A percentile compares a stretch with the other conserved stretches of the same genome.
Conservation (phyloP, 148 eudicot species). For the Camellia lanceoleosa region DNA sequence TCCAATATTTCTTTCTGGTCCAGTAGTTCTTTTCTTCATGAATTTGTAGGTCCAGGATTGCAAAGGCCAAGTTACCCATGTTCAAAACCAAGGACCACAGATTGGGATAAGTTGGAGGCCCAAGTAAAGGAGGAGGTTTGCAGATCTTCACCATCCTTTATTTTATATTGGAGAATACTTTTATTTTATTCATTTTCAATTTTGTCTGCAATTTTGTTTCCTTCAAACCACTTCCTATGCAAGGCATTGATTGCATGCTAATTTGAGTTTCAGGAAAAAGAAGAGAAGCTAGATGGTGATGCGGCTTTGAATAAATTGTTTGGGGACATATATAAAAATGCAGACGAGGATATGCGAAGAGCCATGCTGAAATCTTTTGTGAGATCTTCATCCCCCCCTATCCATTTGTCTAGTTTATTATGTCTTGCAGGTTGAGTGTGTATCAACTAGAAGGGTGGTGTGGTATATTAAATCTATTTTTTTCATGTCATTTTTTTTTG, state of each 20-base stretch:
- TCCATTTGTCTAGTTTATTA: not conserved
- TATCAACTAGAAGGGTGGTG: too few species aligned
- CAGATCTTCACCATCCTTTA: not conserved
- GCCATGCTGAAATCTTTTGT: slow-evolving; percentile 75
- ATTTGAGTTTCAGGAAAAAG: slow-evolving; percentile 24
- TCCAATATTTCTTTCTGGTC: not conserved
- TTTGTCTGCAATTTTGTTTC: not conserved
- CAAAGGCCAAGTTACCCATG: slow-evolving; percentile 19
- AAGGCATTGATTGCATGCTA: not conserved
- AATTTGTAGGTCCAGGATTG: slow-evolving; percentile 9
- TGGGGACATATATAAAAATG: slow-evolving; percentile 48
- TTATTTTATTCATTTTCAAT: not conserved
- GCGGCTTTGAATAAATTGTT: slow-evolving; percentile 65
- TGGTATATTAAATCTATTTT: too few species aligned
- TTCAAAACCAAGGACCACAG: slow-evolving; percentile 15
- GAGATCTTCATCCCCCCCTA: slow-evolving; percentile 16
- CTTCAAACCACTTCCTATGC: not conserved
- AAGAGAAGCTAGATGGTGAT: slow-evolving; percentile 56
- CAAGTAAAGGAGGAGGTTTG: slow-evolving; percentile 29
- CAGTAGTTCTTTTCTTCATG: not conserved
- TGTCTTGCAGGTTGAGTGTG: not conserved
- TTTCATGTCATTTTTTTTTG: too few species aligned
- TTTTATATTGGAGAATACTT: not conserved
- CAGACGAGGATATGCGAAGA: slow-evolving; percentile 64
- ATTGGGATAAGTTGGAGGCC: slow-evolving; percentile 30